Base-by-base conservation (phyloP, 805 yeast species). In the Teunomyces aglyptinius region DNA sequence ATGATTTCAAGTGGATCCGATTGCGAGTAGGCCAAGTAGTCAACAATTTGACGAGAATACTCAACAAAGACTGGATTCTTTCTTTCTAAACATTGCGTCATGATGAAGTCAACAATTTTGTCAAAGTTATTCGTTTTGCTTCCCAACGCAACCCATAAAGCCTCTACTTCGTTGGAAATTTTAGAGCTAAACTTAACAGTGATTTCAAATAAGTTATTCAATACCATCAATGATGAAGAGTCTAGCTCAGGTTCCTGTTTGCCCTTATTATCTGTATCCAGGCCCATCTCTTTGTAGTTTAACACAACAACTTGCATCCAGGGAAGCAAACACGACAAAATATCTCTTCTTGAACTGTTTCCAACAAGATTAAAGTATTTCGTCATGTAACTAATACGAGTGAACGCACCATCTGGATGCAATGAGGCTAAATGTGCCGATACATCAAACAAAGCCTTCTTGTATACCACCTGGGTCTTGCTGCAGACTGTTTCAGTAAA, bases 61-160 rank as follows among this genome's bases (percentile, higher is more conserved):
- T 86, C 86, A 20, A 94, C 89, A 63, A 91, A 86, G 1, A 73
- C 66, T 0, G 94, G 80, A 55, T 83, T 87, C 49, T 88, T 79
- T 43, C 85, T 74, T 34, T 82, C 81, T 45, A 91, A 68, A 32
- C 96, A 83, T 29, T 83, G 80, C 18, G 75, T 75, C 38, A 88
- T 71, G 38, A 89, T 71, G 58, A 82, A 94, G 38, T 83, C 86
- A 58, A 89, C 66, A 16, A 89, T 86, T 1, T 80, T 82, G 38
- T 82, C 82, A 16, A 85, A 83, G 56, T 92, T 90, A n/a, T 70
- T 75, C 26, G 79, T 76, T 24, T 80, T 76, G n/a, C 78, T 76
- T 1, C 95, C 96, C n/a, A 94, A 70, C 0, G 97, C 92, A 4
- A 88, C 89, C 99, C 99, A 94, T 18, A 94, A 65, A 0, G 96